phyloP scores from a whole-genome alignment of 164 flowering plant species.

The Tetracentron sinense region DNA sequence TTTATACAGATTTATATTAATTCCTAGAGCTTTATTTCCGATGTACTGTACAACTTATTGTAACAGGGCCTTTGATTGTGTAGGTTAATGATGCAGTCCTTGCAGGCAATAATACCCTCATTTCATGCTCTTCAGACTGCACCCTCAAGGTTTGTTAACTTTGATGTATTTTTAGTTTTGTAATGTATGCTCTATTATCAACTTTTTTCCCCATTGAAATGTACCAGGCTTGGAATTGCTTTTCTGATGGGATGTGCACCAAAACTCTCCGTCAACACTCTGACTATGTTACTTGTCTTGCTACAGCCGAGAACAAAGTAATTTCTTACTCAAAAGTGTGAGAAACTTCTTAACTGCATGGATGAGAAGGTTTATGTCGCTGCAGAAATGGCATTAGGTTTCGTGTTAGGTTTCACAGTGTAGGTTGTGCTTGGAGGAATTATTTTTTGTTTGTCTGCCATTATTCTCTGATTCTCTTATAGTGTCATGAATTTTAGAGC shows the following conservation, averaged over 20 bases:
- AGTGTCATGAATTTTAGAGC: constrained; percentile 84
- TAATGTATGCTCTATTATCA: constrained; percentile 10
- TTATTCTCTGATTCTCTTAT: constrained; percentile 53
- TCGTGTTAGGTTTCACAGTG: constrained; percentile 7
- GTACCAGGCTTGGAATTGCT: too few relatives aligned
- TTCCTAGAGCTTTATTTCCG: too few relatives aligned
- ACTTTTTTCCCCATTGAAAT: not conserved
- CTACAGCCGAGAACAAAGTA: constrained; percentile 87
- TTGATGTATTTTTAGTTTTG: constrained; percentile 5
- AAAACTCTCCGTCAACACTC: constrained; percentile 87
- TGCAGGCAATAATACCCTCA: constrained; percentile 68
- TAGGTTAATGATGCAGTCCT: constrained; percentile 96
- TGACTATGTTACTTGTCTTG: constrained; percentile 95
- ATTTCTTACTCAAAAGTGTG: constrained; percentile 28
- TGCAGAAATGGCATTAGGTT: not conserved
- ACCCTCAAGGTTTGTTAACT: constrained; percentile 69
- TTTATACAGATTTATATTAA: too few relatives aligned
- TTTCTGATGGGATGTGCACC: constrained; percentile 35
- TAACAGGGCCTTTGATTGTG: constrained; percentile 18
- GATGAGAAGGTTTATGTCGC: constrained; percentile 18
- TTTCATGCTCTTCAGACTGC: constrained; percentile 94
- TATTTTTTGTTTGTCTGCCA: constrained; percentile 11
- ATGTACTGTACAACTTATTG: not conserved
- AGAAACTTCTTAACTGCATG: constrained; percentile 8
- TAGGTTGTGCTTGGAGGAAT: not conserved